A percentile compares a stretch with the other conserved stretches of the same genome.
phyloP scores from a whole-genome alignment of 192 early-diverging fungal genomes.

The Coemansia javaensis region DNA sequence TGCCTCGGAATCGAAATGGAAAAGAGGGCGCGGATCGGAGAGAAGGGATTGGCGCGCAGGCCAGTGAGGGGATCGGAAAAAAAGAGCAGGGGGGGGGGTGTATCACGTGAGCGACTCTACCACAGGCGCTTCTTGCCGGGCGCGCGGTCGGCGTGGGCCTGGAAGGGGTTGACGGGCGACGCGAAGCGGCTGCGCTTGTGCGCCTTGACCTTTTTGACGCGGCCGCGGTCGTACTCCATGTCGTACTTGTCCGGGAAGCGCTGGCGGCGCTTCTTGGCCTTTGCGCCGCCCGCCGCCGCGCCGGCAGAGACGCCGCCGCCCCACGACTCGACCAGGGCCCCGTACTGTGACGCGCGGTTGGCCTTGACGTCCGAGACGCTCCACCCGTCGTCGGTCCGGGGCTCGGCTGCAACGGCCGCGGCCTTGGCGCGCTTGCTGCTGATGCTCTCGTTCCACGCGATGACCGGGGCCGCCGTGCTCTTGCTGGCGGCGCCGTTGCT shows the following conservation, averaged over 20 bases:
- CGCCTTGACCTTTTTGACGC: conserved; percentile 67
- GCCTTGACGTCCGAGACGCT: conserved; percentile 20
- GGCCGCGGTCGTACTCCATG: conserved; percentile 69
- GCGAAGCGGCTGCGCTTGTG: conserved; percentile 49
- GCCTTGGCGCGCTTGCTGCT: conserved; percentile 49
- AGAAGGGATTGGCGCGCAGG: not conserved
- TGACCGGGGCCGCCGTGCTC: conserved; percentile 15
- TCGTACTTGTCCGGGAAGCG: conserved; percentile 60
- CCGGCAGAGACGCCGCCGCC: conserved; percentile 37
- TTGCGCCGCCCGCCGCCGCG: conserved; percentile 10
- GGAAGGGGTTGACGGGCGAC: conserved; percentile 42
- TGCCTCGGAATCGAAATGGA: too few species aligned
- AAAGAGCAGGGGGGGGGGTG: not conserved
- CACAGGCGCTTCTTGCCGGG: conserved; percentile 13
- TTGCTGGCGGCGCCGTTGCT: conserved; percentile 32
- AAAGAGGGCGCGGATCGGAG: too few species aligned
- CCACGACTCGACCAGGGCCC: conserved; percentile 53
- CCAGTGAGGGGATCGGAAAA: not conserved
- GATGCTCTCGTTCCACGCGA: conserved; percentile 43
- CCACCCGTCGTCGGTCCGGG: conserved; percentile 49
- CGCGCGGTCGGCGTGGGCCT: conserved; percentile 33
- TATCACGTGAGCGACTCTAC: conserved; percentile 2
- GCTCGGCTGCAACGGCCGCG: conserved; percentile 48
- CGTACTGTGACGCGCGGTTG: conserved; percentile 51
- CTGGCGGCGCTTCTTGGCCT: conserved; percentile 49